Conservation (phyloP, 1,284 basidiomycete genomes). For the Microbotryum lychnidis-dioicae region DNA sequence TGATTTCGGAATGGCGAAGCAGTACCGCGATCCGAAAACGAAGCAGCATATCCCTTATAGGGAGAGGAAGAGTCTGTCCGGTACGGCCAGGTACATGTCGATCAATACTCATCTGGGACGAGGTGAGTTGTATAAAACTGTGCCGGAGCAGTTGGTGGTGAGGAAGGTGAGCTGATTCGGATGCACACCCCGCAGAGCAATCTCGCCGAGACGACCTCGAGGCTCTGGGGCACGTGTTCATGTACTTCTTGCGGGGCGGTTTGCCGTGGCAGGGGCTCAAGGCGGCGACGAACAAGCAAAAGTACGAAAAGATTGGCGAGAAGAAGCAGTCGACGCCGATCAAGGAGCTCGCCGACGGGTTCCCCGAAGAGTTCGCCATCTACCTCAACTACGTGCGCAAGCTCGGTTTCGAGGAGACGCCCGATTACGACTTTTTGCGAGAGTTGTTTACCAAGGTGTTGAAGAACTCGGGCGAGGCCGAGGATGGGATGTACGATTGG, state of each 20-base stretch:
- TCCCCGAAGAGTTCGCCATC: slow-evolving; percentile 83
- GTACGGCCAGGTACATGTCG: slow-evolving; percentile 90
- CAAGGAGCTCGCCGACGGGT: slow-evolving; percentile 85
- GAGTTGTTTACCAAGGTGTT: slow-evolving; percentile 86
- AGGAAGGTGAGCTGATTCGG: not conserved
- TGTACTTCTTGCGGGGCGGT: slow-evolving; percentile 88
- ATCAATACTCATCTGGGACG: slow-evolving; percentile 94
- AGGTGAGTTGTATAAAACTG: slow-evolving; percentile 48
- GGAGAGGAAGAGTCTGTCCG: slow-evolving; percentile 82
- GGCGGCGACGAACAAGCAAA: slow-evolving; percentile 91
- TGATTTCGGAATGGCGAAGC: slow-evolving; percentile 97
- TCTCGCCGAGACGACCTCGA: slow-evolving; percentile 89
- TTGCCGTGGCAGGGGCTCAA: slow-evolving; percentile 95
- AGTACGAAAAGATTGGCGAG: slow-evolving; percentile 98
- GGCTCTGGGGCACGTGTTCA: slow-evolving; percentile 91
- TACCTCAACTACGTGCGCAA: slow-evolving; percentile 96
- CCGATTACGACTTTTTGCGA: slow-evolving; percentile 90
- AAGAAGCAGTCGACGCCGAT: slow-evolving; percentile 97
- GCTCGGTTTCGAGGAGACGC: slow-evolving; percentile 91
- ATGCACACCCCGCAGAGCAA: slow-evolving; percentile 56
- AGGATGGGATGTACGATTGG: slow-evolving; percentile 87
- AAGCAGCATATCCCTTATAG: slow-evolving; percentile 96
- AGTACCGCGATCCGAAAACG: slow-evolving; percentile 92
- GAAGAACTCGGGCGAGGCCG: slow-evolving; percentile 75
- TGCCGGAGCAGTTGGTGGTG: not conserved